Conservation (phyloP, 306 rosid species). For the Biancaea sappan region DNA sequence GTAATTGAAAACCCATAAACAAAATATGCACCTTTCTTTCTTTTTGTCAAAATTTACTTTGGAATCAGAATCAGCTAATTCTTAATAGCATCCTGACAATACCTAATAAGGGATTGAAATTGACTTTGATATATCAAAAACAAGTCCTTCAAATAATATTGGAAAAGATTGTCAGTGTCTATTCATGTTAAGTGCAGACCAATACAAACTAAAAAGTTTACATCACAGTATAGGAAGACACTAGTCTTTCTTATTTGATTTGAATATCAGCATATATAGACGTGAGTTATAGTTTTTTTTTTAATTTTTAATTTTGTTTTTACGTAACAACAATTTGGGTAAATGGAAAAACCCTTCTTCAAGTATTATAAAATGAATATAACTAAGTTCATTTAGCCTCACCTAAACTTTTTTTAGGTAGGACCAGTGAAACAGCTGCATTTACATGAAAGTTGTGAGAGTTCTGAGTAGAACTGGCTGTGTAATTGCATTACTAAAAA, state of each 20-base stretch:
- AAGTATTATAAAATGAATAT: neutral
- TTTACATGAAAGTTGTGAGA: neutral
- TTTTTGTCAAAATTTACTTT: neutral
- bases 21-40: neutral
- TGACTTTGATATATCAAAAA: constrained; percentile 24
- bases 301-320: neutral
- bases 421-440: neutral
- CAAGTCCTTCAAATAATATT: neutral
- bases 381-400: neutral
- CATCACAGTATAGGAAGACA: constrained; percentile 10
- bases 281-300: neutral
- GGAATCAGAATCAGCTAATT: neutral
- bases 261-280: constrained; percentile 8
- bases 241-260: constrained; percentile 19
- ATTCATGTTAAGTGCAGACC: neutral
- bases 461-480: neutral
- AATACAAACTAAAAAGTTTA: neutral
- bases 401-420: neutral
- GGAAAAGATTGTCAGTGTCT: neutral
- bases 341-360: neutral
- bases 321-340: neutral
- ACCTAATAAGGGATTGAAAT: constrained; percentile 13
- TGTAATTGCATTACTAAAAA: neutral
- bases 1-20: neutral
- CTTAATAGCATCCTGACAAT: constrained; percentile 1